Base-by-base conservation (phyloP, 305 asterid genomes). In the Coffea humblotiana region DNA sequence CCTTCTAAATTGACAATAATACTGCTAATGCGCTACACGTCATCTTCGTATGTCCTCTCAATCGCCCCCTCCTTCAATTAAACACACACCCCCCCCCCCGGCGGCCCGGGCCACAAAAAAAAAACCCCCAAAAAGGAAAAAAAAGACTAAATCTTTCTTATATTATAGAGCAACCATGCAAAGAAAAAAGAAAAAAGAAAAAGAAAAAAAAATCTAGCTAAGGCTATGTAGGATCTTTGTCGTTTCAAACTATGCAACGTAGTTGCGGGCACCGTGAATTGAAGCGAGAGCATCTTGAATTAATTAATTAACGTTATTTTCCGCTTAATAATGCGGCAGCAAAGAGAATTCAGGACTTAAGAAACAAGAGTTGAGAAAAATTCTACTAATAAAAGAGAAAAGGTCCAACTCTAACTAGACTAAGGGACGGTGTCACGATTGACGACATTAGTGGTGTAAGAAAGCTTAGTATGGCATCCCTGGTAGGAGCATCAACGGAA, bases 401-500 rank as follows among this genome's bases (percentile, higher is more conserved):
- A 21, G 8, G 23, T 8, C 37, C 45, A 35, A 18, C 11, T 8
- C 37, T 29, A 35, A 18, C 11, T 21, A 72, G 11, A 78, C 60
- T 83, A 92, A 70, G 90, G 90, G 11, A 77, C 89, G 78, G 90
- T 88, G 48, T 82, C 92, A n/a, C 83, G 81, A 83, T 90, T 88
- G 23, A 83, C n/a, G 80, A 82, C 84, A 61, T 88, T 88, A 3
- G 91, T 86, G 74, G 89, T 45, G 43, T 5, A 40, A 43, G 94
- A 83, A 70, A 72, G 74, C 79, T 83, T 82, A 52, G n/a, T 27
- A 83, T 40, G 2, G 43, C 85, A 1, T 85, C 81, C 23, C 69
- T 82, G 52, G 80, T 94, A 35, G 98, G 98, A 43, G 97, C 98
- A 19, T 94, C 98, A 79, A 97, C 93, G 84, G 97, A 91, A 16